These are phyloP conservation scores for Auxenochlorella pyrenoidosa DNA, from an alignment of 139 green algal species.

Conservation along the genomic window DNA sequence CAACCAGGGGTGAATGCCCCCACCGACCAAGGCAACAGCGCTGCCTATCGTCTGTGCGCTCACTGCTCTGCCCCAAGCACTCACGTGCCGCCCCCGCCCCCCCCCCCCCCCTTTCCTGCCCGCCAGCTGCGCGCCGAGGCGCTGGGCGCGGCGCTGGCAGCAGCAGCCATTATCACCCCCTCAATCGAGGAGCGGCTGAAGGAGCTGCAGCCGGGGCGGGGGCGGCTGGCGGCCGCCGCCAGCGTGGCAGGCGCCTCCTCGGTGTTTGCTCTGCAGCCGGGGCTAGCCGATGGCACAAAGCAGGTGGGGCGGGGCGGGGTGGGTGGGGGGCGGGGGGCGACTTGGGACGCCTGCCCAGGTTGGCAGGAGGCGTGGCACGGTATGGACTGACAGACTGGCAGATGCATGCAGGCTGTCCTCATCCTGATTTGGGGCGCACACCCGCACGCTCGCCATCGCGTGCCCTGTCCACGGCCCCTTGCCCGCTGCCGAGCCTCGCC, in stretches of 20 bases:
- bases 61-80: not conserved
- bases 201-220: constrained; percentile 66
- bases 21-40: not conserved
- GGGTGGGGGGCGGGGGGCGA: not conserved
- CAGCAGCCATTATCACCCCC: constrained; percentile 66
- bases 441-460: too few species aligned
- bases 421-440: too few species aligned
- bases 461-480: not conserved
- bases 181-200: constrained; percentile 78
- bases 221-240: constrained; percentile 54
- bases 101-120: not conserved
- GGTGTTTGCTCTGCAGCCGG: constrained; percentile 60
- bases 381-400: too few species aligned
- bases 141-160: constrained; percentile 68
- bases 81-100: not conserved
- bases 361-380: too few species aligned
- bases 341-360: too few species aligned
- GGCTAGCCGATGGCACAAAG: constrained; percentile 30
- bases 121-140: constrained; percentile 64
- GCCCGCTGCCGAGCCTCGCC: not conserved
- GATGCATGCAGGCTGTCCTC: too few species aligned
- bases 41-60: not conserved
- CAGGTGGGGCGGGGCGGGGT: constrained; percentile 26
- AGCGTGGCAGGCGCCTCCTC: constrained; percentile 59
- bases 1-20: not conserved